A percentile compares a stretch with the other conserved stretches of the same genome.
These are phyloP conservation scores for Sparassis latifolia DNA, from an alignment of 1,284 basidiomycete genomes.

Conservation along the genomic window DNA sequence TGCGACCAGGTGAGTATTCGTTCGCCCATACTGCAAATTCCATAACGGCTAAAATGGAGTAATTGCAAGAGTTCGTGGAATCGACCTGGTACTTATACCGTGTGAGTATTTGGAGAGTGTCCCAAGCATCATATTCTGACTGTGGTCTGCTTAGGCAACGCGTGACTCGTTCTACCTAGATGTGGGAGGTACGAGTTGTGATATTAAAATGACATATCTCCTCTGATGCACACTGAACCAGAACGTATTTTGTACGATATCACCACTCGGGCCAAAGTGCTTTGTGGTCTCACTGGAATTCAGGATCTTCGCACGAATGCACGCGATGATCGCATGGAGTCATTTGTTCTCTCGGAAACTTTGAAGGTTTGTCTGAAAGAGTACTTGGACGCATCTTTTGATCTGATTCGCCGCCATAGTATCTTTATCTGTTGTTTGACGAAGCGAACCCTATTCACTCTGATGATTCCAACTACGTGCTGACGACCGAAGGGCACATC, in stretches of 20 bases:
- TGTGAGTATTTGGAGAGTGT: slow-evolving; percentile 35
- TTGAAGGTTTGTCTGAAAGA: slow-evolving; percentile 55
- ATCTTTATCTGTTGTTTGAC: slow-evolving; percentile 88
- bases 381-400: not conserved
- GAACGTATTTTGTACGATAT: slow-evolving; percentile 80
- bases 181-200: slow-evolving; percentile 45
- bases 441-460: slow-evolving; percentile 70
- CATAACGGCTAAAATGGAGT: not conserved
- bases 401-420: slow-evolving; percentile 39
- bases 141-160: slow-evolving; percentile 61
- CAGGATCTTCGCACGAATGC: slow-evolving; percentile 75
- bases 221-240: slow-evolving; percentile 1
- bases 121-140: not conserved
- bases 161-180: slow-evolving; percentile 87
- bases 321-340: slow-evolving; percentile 89
- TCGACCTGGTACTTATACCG: slow-evolving; percentile 92
- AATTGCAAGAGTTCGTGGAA: slow-evolving; percentile 71
- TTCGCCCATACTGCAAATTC: not conserved
- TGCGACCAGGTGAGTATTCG: slow-evolving; percentile 59
- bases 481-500: slow-evolving; percentile 93
- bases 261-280: slow-evolving; percentile 64
- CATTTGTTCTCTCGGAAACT: slow-evolving; percentile 86
- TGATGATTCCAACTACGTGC: slow-evolving; percentile 78
- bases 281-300: slow-evolving; percentile 82
- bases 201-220: not conserved